phyloP scores from a whole-genome alignment of 805 yeast genomes.

The Wickerhamiella occidentalis region DNA sequence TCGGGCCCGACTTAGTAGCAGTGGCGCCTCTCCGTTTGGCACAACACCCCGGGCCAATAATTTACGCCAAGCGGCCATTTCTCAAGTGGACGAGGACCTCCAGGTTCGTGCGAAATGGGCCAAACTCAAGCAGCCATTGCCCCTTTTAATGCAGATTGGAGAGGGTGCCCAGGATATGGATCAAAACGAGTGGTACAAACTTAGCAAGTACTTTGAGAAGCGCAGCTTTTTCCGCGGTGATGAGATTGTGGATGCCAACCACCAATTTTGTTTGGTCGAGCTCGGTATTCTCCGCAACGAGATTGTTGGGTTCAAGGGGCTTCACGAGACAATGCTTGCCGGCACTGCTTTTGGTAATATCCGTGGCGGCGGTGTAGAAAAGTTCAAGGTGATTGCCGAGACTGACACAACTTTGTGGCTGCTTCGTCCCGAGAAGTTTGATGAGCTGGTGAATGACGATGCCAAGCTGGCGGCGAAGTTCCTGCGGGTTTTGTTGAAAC shows the following conservation, averaged over 20 bases:
- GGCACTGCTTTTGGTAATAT: slow-evolving; percentile 64
- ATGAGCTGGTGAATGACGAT: slow-evolving; percentile 31
- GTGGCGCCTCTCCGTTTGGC: slow-evolving; percentile 13
- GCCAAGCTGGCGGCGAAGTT: slow-evolving; percentile 57
- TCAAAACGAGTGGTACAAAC: slow-evolving; percentile 49
- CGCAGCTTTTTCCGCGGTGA: slow-evolving; percentile 38
- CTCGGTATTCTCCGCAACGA: slow-evolving; percentile 10
- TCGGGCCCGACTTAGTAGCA: not conserved
- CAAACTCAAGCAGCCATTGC: slow-evolving; percentile 43
- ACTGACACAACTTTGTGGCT: slow-evolving; percentile 59
- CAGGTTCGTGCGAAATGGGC: slow-evolving; percentile 23
- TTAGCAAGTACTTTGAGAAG: slow-evolving; percentile 46
- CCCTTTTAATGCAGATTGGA: slow-evolving; percentile 52
- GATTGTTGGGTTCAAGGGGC: slow-evolving; percentile 28
- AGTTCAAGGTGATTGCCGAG: slow-evolving; percentile 44
- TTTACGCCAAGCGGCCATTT: slow-evolving; percentile 26
- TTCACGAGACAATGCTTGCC: slow-evolving; percentile 47
- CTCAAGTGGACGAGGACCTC: slow-evolving; percentile 26
- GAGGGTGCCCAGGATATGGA: slow-evolving; percentile 27
- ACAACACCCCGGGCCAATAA: slow-evolving; percentile 21
- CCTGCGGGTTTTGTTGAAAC: slow-evolving; percentile 43
- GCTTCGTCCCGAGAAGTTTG: slow-evolving; percentile 37
- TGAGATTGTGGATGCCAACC: slow-evolving; percentile 33
- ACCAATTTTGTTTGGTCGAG: slow-evolving; percentile 44
- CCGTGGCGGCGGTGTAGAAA: slow-evolving; percentile 31